These are phyloP conservation scores for Thermochaetoides thermophila DNA, from an alignment of 495 filamentous ascomycete species.

Conservation along the genomic window DNA sequence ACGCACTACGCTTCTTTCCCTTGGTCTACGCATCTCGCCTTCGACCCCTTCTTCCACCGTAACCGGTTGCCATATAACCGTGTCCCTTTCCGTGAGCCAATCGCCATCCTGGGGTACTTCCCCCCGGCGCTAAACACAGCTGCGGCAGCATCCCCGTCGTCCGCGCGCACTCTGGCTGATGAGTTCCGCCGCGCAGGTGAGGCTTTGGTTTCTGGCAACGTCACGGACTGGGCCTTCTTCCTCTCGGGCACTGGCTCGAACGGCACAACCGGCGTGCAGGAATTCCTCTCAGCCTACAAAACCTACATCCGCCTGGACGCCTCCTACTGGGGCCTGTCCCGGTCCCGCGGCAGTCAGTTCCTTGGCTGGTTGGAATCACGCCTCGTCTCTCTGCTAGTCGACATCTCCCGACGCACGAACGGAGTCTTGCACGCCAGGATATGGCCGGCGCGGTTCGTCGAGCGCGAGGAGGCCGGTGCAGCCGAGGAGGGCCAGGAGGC, in stretches of 20 bases:
- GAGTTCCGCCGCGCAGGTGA: conserved; percentile 30
- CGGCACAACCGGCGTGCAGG: conserved; percentile 7
- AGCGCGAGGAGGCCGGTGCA: neutral
- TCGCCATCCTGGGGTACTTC: conserved; percentile 40
- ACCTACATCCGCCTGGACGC: conserved; percentile 38
- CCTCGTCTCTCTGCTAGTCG: conserved; percentile 34
- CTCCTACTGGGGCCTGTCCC: conserved; percentile 39
- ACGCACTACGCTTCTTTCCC: conserved; percentile 41
- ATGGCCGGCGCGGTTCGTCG: conserved; percentile 42
- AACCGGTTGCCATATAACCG: conserved; percentile 29
- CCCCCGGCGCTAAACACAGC: conserved; percentile 40
- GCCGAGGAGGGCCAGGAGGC: neutral
- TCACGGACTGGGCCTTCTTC: conserved; percentile 28
- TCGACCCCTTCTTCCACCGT: conserved; percentile 36
- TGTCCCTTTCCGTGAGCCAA: conserved; percentile 35
- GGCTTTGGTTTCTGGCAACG: conserved; percentile 11
- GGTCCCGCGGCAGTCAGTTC: conserved; percentile 28
- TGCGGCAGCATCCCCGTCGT: conserved; percentile 30
- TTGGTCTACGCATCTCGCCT: conserved; percentile 32
- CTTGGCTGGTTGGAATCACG: conserved; percentile 42
- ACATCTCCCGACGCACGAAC: conserved; percentile 31
- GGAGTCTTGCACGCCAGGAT: conserved; percentile 34
- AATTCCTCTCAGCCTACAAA: conserved; percentile 31
- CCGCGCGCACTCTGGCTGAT: conserved; percentile 27
- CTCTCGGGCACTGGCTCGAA: conserved; percentile 14